Percentiles rank a stretch among this genome's conserved stretches.
Evolutionary conservation across 164 flowering plant genomes (phyloP).

Genomic region (Berberis thunbergii): DNA sequence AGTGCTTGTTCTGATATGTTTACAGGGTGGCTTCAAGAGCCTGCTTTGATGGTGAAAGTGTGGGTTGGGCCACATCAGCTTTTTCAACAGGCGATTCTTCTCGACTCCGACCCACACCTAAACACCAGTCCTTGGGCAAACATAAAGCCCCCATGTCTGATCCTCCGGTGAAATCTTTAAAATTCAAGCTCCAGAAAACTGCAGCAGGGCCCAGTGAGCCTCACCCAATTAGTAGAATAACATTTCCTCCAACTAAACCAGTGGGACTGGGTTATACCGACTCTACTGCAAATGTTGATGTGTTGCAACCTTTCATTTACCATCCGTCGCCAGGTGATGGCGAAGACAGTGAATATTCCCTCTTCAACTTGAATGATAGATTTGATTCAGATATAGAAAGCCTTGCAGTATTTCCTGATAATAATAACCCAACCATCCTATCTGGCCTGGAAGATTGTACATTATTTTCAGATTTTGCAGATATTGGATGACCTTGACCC

Average conservation of each 20-base stretch:
- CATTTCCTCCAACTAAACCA: constrained; percentile 8
- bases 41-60: constrained; percentile 38
- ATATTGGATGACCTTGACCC: constrained; percentile 20
- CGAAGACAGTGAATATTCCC: background rate
- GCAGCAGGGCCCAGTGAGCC: constrained; percentile 23
- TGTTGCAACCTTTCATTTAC: background rate
- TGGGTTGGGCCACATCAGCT: constrained; percentile 45
- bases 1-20: background rate
- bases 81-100: constrained; percentile 37
- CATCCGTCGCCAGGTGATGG: constrained; percentile 5
- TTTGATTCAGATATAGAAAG: constrained; percentile 14
- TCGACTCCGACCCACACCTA: constrained; percentile 34
- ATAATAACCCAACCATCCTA: constrained; percentile 27
- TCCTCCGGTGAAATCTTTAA: constrained; percentile 30
- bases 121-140: constrained; percentile 48
- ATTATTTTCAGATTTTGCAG: constrained; percentile 26
- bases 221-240: constrained; percentile 13
- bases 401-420: constrained; percentile 21
- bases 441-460: constrained; percentile 43
- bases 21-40: constrained; percentile 44
- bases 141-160: constrained; percentile 54
- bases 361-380: constrained; percentile 10
- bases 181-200: constrained; percentile 36
- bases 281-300: constrained; percentile 12
- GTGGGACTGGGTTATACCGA: constrained; percentile 10